Conservation (phyloP, 2,329 filamentous ascomycete species). For the Capronia americana region DNA sequence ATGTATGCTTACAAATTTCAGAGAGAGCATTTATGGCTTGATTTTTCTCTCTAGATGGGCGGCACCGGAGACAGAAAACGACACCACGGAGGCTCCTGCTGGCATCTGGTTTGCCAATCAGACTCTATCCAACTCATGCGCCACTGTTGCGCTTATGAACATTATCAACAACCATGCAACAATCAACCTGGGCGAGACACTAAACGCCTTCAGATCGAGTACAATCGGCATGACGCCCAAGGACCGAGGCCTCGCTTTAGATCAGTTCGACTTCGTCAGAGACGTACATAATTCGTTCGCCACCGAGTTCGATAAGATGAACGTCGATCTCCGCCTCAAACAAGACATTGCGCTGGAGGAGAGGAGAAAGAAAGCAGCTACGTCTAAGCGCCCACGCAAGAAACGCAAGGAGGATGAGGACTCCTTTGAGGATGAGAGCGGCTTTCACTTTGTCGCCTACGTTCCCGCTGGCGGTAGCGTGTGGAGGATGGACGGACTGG, state of each 20-base stretch:
- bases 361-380: constrained; percentile 46
- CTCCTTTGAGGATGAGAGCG: constrained; percentile 63
- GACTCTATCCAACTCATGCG: constrained; percentile 85
- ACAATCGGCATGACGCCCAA: constrained; percentile 73
- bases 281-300: constrained; percentile 88
- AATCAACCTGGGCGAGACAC: constrained; percentile 71
- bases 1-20: constrained; percentile 43
- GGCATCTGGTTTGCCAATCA: constrained; percentile 94
- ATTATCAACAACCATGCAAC: constrained; percentile 83
- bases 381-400: constrained; percentile 36
- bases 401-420: constrained; percentile 52
- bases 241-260: constrained; percentile 76
- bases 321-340: constrained; percentile 51
- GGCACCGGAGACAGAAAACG: constrained; percentile 60
- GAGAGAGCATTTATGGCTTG: constrained; percentile 79
- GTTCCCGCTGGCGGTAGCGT: constrained; percentile 75
- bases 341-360: constrained; percentile 54
- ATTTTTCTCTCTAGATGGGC: constrained; percentile 84
- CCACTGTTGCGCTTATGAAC: constrained; percentile 89
- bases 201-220: constrained; percentile 74
- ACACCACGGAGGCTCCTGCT: constrained; percentile 63
- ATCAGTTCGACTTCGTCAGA: constrained; percentile 77
- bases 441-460: constrained; percentile 89
- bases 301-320: constrained; percentile 52
- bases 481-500: constrained; percentile 89